Evolutionary conservation across 257 asterid species (phyloP).

Genomic region (Rauvolfia tetraphylla): DNA sequence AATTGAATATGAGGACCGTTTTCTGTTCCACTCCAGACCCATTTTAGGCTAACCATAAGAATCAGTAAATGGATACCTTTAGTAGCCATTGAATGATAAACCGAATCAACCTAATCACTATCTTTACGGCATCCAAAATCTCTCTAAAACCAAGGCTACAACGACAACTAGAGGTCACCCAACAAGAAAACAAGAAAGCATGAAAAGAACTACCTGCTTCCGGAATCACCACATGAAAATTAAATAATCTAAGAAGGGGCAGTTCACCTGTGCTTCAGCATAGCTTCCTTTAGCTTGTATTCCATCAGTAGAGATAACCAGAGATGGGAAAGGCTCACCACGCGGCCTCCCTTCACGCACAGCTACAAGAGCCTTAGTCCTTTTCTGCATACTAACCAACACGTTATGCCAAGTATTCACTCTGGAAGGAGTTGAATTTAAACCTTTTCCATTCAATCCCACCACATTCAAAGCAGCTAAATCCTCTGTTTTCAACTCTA

Average conservation of each 20-base stretch:
- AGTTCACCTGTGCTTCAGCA: constrained; percentile 84
- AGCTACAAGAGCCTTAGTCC: constrained; percentile 62
- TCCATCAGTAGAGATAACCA: constrained; percentile 59
- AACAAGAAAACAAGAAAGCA: background rate
- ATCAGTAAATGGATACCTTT: no score
- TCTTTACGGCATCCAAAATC: background rate
- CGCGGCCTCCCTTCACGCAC: constrained; percentile 54
- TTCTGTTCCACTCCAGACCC: background rate
- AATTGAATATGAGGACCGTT: background rate
- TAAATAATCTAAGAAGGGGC: background rate
- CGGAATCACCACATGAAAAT: background rate
- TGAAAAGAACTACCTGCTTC: background rate
- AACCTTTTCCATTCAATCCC: constrained; percentile 44
- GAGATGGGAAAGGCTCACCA: constrained; percentile 65
- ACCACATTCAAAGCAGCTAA: constrained; percentile 54
- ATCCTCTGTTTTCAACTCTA: constrained; percentile 72
- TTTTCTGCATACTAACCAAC: constrained; percentile 85
- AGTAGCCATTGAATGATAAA: background rate
- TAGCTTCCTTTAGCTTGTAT: constrained; percentile 81
- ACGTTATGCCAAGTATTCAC: constrained; percentile 94
- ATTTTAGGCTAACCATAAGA: background rate
- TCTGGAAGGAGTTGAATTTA: constrained; percentile 45
- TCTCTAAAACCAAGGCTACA: background rate
- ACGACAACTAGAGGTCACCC: background rate
- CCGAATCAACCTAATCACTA: background rate